Evolutionary conservation across 352 stramenopile species (phyloP), one percentile per base, ranked within the genome.

Genomic region (Globisporangium echinulatum): DNA sequence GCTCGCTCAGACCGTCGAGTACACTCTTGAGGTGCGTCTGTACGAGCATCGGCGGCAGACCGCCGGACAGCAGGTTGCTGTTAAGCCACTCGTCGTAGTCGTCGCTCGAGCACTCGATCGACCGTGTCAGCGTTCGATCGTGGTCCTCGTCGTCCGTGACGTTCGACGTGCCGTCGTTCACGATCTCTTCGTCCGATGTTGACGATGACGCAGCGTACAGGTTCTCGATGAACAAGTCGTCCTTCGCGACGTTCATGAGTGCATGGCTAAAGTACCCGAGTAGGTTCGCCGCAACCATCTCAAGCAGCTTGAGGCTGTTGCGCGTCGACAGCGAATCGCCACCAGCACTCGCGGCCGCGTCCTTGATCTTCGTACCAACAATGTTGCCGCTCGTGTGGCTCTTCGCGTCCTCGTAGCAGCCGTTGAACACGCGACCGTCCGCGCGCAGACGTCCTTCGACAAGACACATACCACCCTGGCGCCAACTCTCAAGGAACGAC

Each of bases 371-470:
- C 51, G 73, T 85, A 37, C 86, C 86, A 11, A 88, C 67, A 65
- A 95, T 94, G 48, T 73, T 88, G 47, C 86, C 86, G 57, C 81
- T 90, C 10, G 86, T 95, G 57, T 92, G 84, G 44, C 84, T 93
- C 49, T 94, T 95, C 6, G 86, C 84, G 58, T 95, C 86, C 76
- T 95, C 84, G 44, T 95, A 95, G 47, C 66, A 88, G 36, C 86
- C 86, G 47, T 70, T 79, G 44, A 95, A 95, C 47, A 79, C 72
- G 7, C 59, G 71, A 10, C 84, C 84, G 54, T 95, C 86, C 42
- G 80, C 77, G 52, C 84, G 79, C 25, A 95, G 59, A 43, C 86
- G 70, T 13, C 86, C 86, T 61, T 93, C 77, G 3, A 95, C 84
- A 19, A 95, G 70, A 51, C 86, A 95, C 5, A 86, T 95, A n/a